Conservation (phyloP, 169 alveolate species). For the Neospora caninum region DNA sequence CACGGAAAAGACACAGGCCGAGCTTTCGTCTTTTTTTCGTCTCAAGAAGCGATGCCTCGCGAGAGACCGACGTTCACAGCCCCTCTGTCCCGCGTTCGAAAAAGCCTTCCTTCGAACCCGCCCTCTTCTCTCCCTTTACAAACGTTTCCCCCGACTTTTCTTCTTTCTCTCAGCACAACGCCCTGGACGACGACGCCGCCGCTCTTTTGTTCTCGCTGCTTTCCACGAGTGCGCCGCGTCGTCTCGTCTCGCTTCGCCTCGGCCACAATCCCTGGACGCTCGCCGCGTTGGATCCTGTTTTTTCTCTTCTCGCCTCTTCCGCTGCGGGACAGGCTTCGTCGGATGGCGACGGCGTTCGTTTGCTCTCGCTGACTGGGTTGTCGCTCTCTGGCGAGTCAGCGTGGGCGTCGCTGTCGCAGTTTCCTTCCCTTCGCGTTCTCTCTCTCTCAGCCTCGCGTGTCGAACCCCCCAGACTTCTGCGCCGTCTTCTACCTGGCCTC, state of each 20-base stretch:
- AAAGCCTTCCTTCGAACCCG: too few relatives aligned
- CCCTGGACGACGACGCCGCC: not conserved
- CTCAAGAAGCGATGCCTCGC: too few relatives aligned
- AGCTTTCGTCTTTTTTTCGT: too few relatives aligned
- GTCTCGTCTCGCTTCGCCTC: not conserved
- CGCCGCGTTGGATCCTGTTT: not conserved
- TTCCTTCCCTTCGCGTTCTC: not conserved
- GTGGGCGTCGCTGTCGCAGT: not conserved
- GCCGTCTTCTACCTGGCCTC: not conserved
- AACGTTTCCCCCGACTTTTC: not conserved
- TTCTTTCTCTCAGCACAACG: conserved; percentile 3
- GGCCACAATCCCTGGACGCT: not conserved
- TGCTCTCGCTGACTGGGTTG: not conserved
- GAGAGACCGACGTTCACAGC: too few relatives aligned
- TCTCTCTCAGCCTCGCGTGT: not conserved
- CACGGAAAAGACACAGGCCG: too few relatives aligned
- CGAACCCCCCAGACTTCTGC: not conserved
- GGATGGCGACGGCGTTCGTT: not conserved
- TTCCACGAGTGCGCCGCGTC: not conserved
- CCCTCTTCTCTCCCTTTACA: too few relatives aligned
- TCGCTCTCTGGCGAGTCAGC: not conserved
- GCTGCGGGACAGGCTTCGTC: not conserved
- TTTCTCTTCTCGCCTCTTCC: not conserved
- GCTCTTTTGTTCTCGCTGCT: not conserved
- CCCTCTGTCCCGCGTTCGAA: too few relatives aligned